These are phyloP conservation scores for Artemisia annua DNA, from an alignment of 129 eudicot species.

Conservation along the genomic window DNA sequence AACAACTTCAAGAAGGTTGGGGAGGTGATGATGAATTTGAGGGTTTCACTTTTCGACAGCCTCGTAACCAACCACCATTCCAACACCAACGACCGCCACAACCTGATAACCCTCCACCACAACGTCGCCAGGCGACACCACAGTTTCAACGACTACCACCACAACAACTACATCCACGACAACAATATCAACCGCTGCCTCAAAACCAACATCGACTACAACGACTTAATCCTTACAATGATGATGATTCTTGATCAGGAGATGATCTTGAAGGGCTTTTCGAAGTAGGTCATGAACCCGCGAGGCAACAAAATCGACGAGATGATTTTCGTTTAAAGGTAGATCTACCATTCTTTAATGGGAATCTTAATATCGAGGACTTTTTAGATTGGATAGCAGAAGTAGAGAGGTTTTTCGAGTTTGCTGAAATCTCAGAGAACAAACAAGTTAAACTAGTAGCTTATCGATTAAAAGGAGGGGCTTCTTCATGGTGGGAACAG, in stretches of 20 bases:
- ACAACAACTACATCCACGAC: neutral
- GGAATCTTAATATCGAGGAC: neutral
- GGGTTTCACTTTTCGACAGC: neutral
- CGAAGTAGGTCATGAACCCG: neutral
- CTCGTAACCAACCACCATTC: neutral
- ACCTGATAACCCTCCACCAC: neutral
- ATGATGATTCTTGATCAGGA: neutral
- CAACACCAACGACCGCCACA: neutral
- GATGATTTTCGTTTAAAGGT: neutral
- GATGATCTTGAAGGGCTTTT: neutral
- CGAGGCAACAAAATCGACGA: neutral
- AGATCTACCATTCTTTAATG: neutral
- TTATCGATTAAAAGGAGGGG: too few species aligned
- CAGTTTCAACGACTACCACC: neutral
- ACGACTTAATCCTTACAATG: neutral
- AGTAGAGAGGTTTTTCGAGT: too few species aligned
- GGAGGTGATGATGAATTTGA: neutral
- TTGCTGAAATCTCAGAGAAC: too few species aligned
- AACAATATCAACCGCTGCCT: too few species aligned
- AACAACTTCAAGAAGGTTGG: neutral
- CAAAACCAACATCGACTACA: neutral
- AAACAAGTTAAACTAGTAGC: too few species aligned
- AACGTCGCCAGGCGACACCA: neutral
- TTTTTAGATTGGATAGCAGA: neutral
- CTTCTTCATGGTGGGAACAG: too few species aligned